Base-by-base conservation (phyloP, 495 filamentous ascomycete species). In the Tuber brumale region DNA sequence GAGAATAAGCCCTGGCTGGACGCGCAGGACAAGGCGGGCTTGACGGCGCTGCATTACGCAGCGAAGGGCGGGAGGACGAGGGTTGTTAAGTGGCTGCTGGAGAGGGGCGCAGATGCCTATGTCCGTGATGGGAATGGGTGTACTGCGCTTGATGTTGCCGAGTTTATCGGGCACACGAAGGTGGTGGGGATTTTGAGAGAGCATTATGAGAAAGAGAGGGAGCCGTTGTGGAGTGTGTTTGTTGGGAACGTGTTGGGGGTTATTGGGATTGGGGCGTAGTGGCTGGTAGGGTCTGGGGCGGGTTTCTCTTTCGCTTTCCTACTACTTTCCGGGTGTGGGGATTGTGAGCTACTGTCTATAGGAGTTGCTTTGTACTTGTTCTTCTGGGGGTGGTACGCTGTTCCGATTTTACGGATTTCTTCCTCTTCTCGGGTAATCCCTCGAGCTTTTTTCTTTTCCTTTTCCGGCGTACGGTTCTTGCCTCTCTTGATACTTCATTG, bases 31-130 rank as follows among this genome's bases (percentile, higher is more conserved):
- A 42, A 71, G 1, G 10, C 31, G 0, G 77, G 76, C 27, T 57
- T 37, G 37, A 77, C 76, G 27, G 70, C 76, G 44, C 57, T 77
- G 23, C 72, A 77, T 42, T 39, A 71, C 46, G 76, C 72, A 1
- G 71, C 71, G 39, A 46, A 57, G n/a, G 31, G 16, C 9, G n/a
- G 57, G 35, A 27, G 70, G 42, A 72, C 7, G 27, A 41, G 1
- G 2, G 48, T 73, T 70, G 70, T 73, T 9, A 35, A 70, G n/a
- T n/a, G 37, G 42, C 14, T 76, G 27, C 42, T 76, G 51, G 75
- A 73, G 45, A 23, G n/a, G 8, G 70, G 70, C 16, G 46, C 70
- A 9, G 51, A 76, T 45, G 72, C 42, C 0, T 23, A 37, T 5
- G 16, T 41, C 27, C 7, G 35, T 14, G 66, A 44, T 69, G n/a